These are phyloP conservation scores for Floccularia luteovirens DNA, from an alignment of 768 basidiomycete genomes.

Conservation along the genomic window DNA sequence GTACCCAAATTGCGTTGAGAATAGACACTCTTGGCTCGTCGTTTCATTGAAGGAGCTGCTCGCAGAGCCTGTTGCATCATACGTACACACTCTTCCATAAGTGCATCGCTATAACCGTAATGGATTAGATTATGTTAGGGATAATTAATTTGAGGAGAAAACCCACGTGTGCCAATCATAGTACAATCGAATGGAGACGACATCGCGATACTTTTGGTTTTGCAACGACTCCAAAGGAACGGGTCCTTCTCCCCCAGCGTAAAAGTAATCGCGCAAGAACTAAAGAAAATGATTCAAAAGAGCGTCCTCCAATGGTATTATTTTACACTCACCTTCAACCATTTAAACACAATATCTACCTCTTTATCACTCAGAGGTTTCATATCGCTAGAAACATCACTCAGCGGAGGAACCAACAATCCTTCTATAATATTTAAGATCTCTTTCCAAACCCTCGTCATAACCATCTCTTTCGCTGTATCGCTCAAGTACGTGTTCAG, in stretches of 20 bases:
- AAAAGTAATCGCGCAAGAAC: constrained; percentile 94
- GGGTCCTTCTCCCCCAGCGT: constrained; percentile 89
- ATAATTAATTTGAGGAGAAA: not conserved
- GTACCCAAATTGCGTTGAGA: constrained; percentile 93
- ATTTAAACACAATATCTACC: constrained; percentile 97
- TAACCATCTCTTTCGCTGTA: constrained; percentile 84
- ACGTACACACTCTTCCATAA: constrained; percentile 93
- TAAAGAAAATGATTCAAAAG: constrained; percentile 18
- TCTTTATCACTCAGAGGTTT: constrained; percentile 91
- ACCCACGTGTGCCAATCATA: constrained; percentile 93
- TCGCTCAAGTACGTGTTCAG: constrained; percentile 85
- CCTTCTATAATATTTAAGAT: constrained; percentile 80
- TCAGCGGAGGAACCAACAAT: constrained; percentile 84
- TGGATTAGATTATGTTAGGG: constrained; percentile 7
- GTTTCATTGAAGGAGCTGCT: constrained; percentile 68
- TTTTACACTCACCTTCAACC: constrained; percentile 66
- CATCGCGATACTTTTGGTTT: constrained; percentile 92
- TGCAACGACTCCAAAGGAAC: constrained; percentile 81
- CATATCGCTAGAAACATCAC: constrained; percentile 82
- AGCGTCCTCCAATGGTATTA: not conserved
- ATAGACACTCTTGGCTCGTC: constrained; percentile 89
- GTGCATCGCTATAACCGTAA: constrained; percentile 65
- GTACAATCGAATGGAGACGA: constrained; percentile 84
- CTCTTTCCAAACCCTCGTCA: constrained; percentile 95
- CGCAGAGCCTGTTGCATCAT: constrained; percentile 89